Evolutionary conservation across 441 rosid genomes (phyloP), one percentile per base, ranked within the genome.

Genomic region (Euphorbia neoarborescens): DNA sequence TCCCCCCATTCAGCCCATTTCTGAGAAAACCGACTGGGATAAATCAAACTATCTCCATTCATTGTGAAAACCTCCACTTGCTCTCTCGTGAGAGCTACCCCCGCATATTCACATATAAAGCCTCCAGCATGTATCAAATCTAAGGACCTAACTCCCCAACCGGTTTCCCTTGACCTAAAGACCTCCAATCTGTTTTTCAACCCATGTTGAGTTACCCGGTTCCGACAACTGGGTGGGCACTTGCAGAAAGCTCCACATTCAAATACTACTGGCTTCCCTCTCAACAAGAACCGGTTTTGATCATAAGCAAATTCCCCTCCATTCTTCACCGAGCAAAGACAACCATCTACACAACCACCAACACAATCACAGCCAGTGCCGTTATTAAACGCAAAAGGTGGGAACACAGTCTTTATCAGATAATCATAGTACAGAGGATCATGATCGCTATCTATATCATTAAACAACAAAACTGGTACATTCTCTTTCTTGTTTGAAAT

Each of bases 131-230:
- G 89, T 65, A 94, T 88, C 83, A 91, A 76, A 71, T 91, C 96
- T 77, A 91, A 78, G 61, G 91, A 83, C 78, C 97, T 81, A 59
- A 94, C 96, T 65, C 92, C 99, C 97, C 97, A 94, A 20, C 97
- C 95, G 0, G 95, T 89, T 82, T 91, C 92, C 63, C 77, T 79
- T 3, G 99, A 90, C 79, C 96, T 89, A 76, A 91, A 91, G 66
- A 94, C 88, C 78, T 94, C 99, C 77, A 94, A 75, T 62, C 84
- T 87, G 60, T 79, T 76, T 73, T 76, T 88, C 76, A 88, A 66
- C 66, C 99, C 99, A 56, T 75, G 82, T 74, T 94, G 99, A 30
- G 89, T 56, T 27, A 88, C 92, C 57, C 99, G 90, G 65, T 90
- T 94, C 53, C 91, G 76, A 69, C 99, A 94, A 69, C 34, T 75